Percentiles rank a stretch among this genome's conserved stretches.
Conservation (phyloP, 2,329 filamentous ascomycete genomes). For the Fusarium pilosicola region DNA sequence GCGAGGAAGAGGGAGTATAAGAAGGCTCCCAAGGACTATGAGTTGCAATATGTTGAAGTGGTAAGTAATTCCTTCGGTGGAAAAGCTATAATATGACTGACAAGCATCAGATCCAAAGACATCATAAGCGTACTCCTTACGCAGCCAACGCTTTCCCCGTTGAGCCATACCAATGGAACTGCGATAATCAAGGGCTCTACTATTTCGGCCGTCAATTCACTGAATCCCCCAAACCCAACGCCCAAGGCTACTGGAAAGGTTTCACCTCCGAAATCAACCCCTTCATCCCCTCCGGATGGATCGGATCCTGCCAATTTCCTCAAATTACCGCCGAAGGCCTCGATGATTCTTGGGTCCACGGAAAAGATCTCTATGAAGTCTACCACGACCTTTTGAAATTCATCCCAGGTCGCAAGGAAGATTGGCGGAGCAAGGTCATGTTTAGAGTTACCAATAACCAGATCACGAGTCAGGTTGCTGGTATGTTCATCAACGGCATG, state of each 20-base stretch:
- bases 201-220: slow-evolving; percentile 70
- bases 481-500: slow-evolving; percentile 79
- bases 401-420: slow-evolving; percentile 62
- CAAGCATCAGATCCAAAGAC: slow-evolving; percentile 73
- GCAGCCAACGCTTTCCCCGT: slow-evolving; percentile 79
- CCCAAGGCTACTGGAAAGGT: slow-evolving; percentile 72
- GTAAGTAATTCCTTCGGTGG: slow-evolving; percentile 53
- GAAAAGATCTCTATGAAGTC: slow-evolving; percentile 78
- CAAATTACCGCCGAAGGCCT: slow-evolving; percentile 80
- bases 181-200: slow-evolving; percentile 74
- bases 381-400: slow-evolving; percentile 77
- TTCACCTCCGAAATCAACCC: slow-evolving; percentile 73
- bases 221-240: slow-evolving; percentile 55
- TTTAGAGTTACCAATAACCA: slow-evolving; percentile 84
- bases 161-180: slow-evolving; percentile 79
- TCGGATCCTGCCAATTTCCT: slow-evolving; percentile 81
- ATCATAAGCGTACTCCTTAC: slow-evolving; percentile 88
- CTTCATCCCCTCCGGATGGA: slow-evolving; percentile 72
- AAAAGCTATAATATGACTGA: accelerated
- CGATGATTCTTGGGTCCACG: slow-evolving; percentile 79
- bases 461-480: slow-evolving; percentile 83
- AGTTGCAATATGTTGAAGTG: slow-evolving; percentile 79
- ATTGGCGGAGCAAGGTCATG: slow-evolving; percentile 58
- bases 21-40: slow-evolving; percentile 62
- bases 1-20: slow-evolving; percentile 74